These are phyloP conservation scores for Colletotrichum liriopes DNA, from an alignment of 2,329 filamentous ascomycete genomes.

Conservation along the genomic window DNA sequence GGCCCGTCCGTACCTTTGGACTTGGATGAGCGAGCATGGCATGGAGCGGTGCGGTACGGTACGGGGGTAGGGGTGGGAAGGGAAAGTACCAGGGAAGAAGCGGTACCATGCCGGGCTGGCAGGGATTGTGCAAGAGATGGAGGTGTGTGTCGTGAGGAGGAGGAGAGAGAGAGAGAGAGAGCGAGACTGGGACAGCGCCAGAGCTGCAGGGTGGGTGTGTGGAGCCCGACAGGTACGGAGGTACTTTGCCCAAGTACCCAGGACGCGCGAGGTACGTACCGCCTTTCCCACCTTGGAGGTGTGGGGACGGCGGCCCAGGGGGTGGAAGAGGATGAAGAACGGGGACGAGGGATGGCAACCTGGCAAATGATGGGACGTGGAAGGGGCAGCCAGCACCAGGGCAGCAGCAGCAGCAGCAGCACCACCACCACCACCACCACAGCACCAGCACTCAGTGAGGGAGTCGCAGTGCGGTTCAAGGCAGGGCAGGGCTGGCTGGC, in stretches of 20 bases:
- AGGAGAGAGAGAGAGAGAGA: background rate
- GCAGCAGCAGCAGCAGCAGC: background rate
- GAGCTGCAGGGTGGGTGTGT: slow-evolving; percentile 7
- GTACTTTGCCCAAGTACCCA: background rate
- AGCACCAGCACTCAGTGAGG: background rate
- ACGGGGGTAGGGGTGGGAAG: slow-evolving; percentile 27
- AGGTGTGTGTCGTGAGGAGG: slow-evolving; percentile 2
- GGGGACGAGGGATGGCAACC: slow-evolving; percentile 9
- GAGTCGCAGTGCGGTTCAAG: background rate
- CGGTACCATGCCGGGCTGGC: slow-evolving; percentile 12
- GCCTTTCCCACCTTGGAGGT: background rate
- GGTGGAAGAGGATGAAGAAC: slow-evolving; percentile 19
- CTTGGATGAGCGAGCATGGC: slow-evolving; percentile 27
- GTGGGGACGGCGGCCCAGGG: slow-evolving; percentile 10
- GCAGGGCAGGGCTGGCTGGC: background rate
- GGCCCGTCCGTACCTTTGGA: slow-evolving; percentile 18
- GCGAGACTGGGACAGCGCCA: background rate
- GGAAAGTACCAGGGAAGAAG: slow-evolving; percentile 19
- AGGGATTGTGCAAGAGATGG: slow-evolving; percentile 7
- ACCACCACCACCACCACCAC: background rate
- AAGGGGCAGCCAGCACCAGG: background rate
- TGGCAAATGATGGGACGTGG: slow-evolving; percentile 10
- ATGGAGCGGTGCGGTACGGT: slow-evolving; percentile 40
- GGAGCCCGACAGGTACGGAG: background rate
- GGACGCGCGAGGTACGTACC: background rate